phyloP scores from a whole-genome alignment of 768 basidiomycete species.

The Solioccasus polychromus region DNA sequence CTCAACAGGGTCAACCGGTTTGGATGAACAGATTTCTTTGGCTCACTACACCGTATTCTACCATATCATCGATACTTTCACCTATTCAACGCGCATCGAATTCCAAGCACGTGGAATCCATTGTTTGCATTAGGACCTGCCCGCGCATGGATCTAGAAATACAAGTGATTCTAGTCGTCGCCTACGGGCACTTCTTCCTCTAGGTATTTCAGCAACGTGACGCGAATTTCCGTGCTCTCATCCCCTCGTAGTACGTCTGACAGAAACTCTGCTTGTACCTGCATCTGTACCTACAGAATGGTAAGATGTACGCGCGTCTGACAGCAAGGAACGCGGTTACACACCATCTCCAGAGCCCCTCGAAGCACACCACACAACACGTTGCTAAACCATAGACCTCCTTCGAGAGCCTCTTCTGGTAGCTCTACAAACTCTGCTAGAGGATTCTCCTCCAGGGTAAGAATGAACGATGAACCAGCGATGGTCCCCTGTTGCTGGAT shows the following conservation, averaged over 20 bases:
- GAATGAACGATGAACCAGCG: slow-evolving; percentile 64
- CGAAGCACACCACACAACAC: slow-evolving; percentile 91
- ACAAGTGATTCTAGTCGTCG: slow-evolving; percentile 63
- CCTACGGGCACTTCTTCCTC: slow-evolving; percentile 96
- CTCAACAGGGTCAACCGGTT: slow-evolving; percentile 82
- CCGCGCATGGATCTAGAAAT: slow-evolving; percentile 6
- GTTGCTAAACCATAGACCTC: slow-evolving; percentile 96
- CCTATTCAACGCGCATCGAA: not conserved
- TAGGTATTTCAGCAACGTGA: slow-evolving; percentile 84
- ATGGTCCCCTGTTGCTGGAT: slow-evolving; percentile 39
- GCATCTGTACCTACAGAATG: slow-evolving; percentile 81
- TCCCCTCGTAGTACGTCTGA: slow-evolving; percentile 92
- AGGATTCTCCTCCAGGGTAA: slow-evolving; percentile 94
- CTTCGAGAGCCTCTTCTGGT: slow-evolving; percentile 88
- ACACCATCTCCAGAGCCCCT: slow-evolving; percentile 95
- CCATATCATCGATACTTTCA: slow-evolving; percentile 5
- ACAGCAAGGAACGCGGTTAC: slow-evolving; percentile 16
- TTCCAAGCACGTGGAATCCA: not conserved
- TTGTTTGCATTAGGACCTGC: slow-evolving; percentile 7
- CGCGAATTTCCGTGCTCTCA: slow-evolving; percentile 90
- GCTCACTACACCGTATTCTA: slow-evolving; percentile 11
- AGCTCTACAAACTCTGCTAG: slow-evolving; percentile 96
- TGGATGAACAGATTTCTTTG: slow-evolving; percentile 24
- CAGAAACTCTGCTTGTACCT: slow-evolving; percentile 85
- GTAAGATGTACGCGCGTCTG: slow-evolving; percentile 11